phyloP scores from a whole-genome alignment of 129 eudicot genomes.

The Artemisia annua region DNA sequence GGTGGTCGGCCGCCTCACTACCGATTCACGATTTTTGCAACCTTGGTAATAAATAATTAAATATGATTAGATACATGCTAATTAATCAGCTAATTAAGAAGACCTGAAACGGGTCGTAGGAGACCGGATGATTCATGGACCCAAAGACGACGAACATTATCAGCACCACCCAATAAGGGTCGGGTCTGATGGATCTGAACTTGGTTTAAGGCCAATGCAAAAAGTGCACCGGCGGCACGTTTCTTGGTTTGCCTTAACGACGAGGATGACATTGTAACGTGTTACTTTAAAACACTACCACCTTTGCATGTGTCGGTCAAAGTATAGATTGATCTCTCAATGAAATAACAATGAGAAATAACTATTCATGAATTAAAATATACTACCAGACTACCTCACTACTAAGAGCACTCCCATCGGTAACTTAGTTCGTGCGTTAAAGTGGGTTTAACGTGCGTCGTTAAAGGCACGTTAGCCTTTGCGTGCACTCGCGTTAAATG shows the following conservation, averaged over 20 bases:
- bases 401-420: too few relatives aligned
- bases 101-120: slow-evolving; percentile 81
- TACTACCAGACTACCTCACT: too few relatives aligned
- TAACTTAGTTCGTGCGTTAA: too few relatives aligned
- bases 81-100: background rate
- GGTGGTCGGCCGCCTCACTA: too few relatives aligned
- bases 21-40: too few relatives aligned
- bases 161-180: slow-evolving; percentile 45
- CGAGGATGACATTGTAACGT: slow-evolving; percentile 24
- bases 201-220: slow-evolving; percentile 74
- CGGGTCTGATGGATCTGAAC: slow-evolving; percentile 84
- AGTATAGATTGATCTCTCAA: too few relatives aligned
- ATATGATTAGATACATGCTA: background rate
- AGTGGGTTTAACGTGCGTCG: too few relatives aligned
- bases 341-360: too few relatives aligned
- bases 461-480: too few relatives aligned
- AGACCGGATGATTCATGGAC: slow-evolving; percentile 60
- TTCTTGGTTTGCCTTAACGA: slow-evolving; percentile 58
- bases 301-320: slow-evolving; percentile 23
- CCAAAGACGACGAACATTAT: slow-evolving; percentile 72
- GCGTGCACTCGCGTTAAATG: too few relatives aligned
- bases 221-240: slow-evolving; percentile 84
- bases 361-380: too few relatives aligned
- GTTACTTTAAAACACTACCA: slow-evolving; percentile 25
- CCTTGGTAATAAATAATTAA: too few relatives aligned